These are phyloP conservation scores for Chlorencoelia australis DNA, from an alignment of 2,329 filamentous ascomycete species.

Conservation along the genomic window DNA sequence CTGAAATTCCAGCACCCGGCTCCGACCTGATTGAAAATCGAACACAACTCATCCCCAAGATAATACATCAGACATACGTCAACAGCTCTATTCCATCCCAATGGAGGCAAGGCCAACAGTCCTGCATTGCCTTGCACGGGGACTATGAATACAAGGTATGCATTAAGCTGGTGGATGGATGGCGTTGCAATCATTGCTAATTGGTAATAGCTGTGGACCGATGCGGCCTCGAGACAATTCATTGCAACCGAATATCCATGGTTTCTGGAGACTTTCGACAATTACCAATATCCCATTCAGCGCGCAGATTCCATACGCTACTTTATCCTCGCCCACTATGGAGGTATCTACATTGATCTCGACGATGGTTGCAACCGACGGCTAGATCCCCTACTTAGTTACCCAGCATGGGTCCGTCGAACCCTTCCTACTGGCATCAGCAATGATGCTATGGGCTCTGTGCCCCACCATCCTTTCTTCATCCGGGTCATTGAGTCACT, in stretches of 20 bases:
- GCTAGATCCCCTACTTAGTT: constrained; percentile 53
- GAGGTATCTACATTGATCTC: constrained; percentile 73
- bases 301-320: constrained; percentile 71
- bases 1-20: constrained; percentile 56
- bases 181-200: constrained; percentile 4
- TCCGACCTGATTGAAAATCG: constrained; percentile 45
- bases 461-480: constrained; percentile 67
- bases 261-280: constrained; percentile 66
- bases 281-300: constrained; percentile 66
- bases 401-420: constrained; percentile 60
- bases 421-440: constrained; percentile 70
- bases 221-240: constrained; percentile 58
- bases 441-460: constrained; percentile 70
- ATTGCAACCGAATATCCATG: constrained; percentile 66
- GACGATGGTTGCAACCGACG: constrained; percentile 37
- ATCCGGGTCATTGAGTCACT: constrained; percentile 56
- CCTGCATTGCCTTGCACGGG: constrained; percentile 55
- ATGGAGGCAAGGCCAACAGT: constrained; percentile 58
- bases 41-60: constrained; percentile 59
- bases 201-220: constrained; percentile 58
- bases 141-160: constrained; percentile 64
- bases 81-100: constrained; percentile 56
- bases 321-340: constrained; percentile 67
- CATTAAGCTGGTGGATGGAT: constrained; percentile 4
- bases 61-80: constrained; percentile 69